Conservation (phyloP, 1,284 basidiomycete genomes). For the Boletus semigastroideus region DNA sequence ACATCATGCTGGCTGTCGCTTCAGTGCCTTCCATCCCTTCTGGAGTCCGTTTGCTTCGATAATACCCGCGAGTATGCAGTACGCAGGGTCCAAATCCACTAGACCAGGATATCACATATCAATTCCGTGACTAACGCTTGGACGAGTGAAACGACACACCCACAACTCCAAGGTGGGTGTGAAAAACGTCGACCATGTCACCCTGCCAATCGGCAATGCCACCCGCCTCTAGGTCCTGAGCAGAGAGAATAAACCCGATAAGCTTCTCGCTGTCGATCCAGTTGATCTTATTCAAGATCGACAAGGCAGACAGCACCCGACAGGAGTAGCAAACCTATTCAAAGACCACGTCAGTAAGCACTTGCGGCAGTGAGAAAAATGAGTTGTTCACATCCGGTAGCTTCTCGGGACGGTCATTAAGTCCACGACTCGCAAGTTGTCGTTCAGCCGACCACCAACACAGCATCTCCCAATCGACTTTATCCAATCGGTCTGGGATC, state of each 20-base stretch:
- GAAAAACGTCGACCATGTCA: constrained; percentile 95
- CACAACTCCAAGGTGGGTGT: constrained; percentile 91
- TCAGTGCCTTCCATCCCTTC: constrained; percentile 68
- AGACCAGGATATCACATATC: constrained; percentile 72
- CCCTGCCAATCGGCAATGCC: constrained; percentile 95
- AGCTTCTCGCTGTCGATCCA: constrained; percentile 94
- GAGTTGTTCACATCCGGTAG: constrained; percentile 82
- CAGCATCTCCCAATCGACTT: constrained; percentile 73
- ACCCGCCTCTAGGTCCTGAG: constrained; percentile 87
- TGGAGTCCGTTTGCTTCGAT: constrained; percentile 67
- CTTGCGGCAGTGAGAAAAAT: background rate
- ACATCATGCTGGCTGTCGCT: constrained; percentile 30
- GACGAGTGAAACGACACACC: constrained; percentile 46
- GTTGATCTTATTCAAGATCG: constrained; percentile 79
- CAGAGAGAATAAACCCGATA: constrained; percentile 79
- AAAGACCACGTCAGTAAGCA: background rate
- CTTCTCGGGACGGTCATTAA: constrained; percentile 97
- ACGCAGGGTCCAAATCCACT: constrained; percentile 87
- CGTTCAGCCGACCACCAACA: constrained; percentile 94
- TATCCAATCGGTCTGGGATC: constrained; percentile 80
- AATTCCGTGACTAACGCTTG: background rate
- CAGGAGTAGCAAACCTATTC: constrained; percentile 93
- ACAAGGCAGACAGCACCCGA: constrained; percentile 91
- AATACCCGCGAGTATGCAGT: constrained; percentile 88
- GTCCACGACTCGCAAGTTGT: constrained; percentile 89